Evolutionary conservation across 129 eudicot genomes (phyloP), one percentile per base, ranked within the genome.

Genomic region (Cynara cardunculus): DNA sequence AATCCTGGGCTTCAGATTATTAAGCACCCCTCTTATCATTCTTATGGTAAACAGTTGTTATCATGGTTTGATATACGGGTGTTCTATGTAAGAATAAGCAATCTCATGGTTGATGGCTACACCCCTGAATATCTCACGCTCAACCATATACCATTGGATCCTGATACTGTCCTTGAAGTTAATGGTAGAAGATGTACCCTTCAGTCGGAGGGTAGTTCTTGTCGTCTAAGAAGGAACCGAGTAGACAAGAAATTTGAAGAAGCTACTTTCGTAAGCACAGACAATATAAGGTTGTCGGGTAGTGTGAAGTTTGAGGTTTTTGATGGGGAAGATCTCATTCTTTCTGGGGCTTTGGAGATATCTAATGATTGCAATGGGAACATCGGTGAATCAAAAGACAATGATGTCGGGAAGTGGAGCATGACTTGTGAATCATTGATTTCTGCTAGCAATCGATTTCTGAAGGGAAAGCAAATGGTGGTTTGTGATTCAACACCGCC

Each of bases 211-310:
- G 98, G 97, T 77, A 78, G 79, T 12, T 83, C 91, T 0, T 91
- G 92, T 79, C 72, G 85, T 73, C 88, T 91, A 27, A 81, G 89
- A 56, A 80, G 93, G 62, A 92, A 91, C 80, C 56, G 98, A 59
- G 83, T 89, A 7, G 98, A 91, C 80, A 91, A 89, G 85, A 89
- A 87, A 84, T 87, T 92, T 0, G 93, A 91, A 85, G 98, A 93
- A 85, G 93, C 88, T 67, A 93, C 94, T 71, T 93, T 91, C 53
- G 97, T 93, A 70, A 89, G 97, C 83, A 93, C 98, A 1, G 94
- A 89, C 53, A 81, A 87, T 83, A 88, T 93, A 74, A 82, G 97
- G 73, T 78, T 91, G 21, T 85, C 93, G 1, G 97, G 93, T 67
- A 83, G 91, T 85, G 93, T 89, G 69, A 93, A 86, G 74, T 91